A percentile compares a stretch with the other conserved stretches of the same genome.
Conservation (phyloP, 176 grass and related monocot genomes). For the Secale cereale region DNA sequence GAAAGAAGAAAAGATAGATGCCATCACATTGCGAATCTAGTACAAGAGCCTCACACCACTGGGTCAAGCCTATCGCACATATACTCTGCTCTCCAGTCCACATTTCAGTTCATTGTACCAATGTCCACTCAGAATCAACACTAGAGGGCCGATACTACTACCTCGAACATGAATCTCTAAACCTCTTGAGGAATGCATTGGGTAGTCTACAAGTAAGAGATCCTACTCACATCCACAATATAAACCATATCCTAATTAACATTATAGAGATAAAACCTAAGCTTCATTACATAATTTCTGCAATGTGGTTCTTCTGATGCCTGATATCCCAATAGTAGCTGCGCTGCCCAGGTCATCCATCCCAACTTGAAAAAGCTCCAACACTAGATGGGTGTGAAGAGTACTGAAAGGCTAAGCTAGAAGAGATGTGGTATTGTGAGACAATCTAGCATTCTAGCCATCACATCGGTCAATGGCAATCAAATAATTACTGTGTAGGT, state of each 20-base stretch:
- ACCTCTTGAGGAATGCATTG: background rate
- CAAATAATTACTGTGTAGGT: background rate
- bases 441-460: background rate
- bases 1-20: background rate
- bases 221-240: background rate
- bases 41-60: background rate
- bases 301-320: background rate
- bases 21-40: background rate
- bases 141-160: background rate
- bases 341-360: background rate
- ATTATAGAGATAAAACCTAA: background rate
- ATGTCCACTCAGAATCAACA: background rate
- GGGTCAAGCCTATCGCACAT: background rate
- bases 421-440: background rate
- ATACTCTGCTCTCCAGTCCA: background rate
- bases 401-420: background rate
- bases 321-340: background rate
- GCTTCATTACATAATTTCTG: background rate
- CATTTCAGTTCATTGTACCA: background rate
- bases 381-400: background rate
- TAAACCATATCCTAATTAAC: background rate
- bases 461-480: conserved; percentile 1
- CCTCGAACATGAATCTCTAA: background rate
- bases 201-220: background rate
- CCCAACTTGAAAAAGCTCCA: background rate